Conservation (phyloP, 257 asterid genomes). For the Plantago ovata region DNA sequence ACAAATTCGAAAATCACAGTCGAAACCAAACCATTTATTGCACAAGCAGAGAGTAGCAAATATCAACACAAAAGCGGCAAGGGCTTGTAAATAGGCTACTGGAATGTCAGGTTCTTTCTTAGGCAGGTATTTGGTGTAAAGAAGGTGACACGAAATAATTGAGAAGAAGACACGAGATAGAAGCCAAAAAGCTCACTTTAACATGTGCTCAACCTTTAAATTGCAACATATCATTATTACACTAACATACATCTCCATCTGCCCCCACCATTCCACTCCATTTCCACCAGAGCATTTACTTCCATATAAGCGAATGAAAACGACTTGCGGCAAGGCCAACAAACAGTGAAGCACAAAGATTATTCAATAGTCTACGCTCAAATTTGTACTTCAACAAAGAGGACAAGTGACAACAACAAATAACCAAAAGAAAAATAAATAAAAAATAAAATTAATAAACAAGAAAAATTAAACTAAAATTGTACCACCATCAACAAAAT, state of each 20-base stretch:
- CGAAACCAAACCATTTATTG: not conserved
- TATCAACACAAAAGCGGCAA: too few species aligned
- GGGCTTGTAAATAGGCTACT: constrained; percentile 21
- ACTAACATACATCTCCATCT: not conserved
- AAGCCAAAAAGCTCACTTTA: constrained; percentile 30
- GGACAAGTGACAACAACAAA: too few species aligned
- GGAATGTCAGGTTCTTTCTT: constrained; percentile 30
- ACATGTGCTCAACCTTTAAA: not conserved
- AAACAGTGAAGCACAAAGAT: constrained; percentile 27
- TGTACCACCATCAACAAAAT: constrained; percentile 42
- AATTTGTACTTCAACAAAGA: too few species aligned
- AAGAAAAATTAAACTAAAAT: not conserved
- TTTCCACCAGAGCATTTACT: constrained; percentile 23
- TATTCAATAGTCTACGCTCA: not conserved
- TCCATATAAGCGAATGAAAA: too few species aligned
- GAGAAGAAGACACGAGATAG: constrained; percentile 41
- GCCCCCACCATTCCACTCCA: constrained; percentile 1
- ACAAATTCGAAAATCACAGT: not conserved
- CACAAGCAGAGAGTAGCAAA: too few species aligned
- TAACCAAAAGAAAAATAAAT: not conserved
- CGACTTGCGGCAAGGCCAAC: constrained; percentile 17
- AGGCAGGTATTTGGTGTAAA: constrained; percentile 38
- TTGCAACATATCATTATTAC: not conserved
- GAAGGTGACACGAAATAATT: constrained; percentile 34
- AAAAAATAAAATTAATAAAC: not conserved